These are phyloP conservation scores for Beauveria caledonica DNA, from an alignment of 2,329 filamentous ascomycete species.

Conservation along the genomic window DNA sequence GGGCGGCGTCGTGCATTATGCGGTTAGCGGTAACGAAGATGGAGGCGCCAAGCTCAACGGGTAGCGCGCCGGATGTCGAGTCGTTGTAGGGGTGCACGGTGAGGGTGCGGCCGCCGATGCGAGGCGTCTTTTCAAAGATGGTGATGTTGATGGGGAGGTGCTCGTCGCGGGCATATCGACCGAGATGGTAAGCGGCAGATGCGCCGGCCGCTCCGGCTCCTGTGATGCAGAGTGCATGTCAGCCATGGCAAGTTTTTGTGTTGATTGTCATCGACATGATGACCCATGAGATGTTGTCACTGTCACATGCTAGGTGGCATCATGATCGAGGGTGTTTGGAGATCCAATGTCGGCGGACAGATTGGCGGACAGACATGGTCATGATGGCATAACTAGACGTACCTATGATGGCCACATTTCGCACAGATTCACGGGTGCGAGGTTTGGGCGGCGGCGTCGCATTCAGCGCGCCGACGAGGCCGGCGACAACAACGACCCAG, in stretches of 20 bases:
- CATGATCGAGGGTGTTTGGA: too few species aligned
- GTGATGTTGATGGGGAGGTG: constrained; percentile 66
- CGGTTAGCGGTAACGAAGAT: constrained; percentile 84
- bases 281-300: constrained; percentile 1
- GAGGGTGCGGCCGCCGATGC: constrained; percentile 77
- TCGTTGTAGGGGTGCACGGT: constrained; percentile 73
- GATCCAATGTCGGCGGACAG: neutral
- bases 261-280: neutral
- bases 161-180: constrained; percentile 57
- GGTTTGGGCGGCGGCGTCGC: neutral
- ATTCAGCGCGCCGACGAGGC: constrained; percentile 12
- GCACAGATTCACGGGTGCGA: constrained; percentile 15
- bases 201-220: constrained; percentile 86
- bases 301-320: neutral
- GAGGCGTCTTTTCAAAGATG: constrained; percentile 71
- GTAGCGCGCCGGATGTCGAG: constrained; percentile 40
- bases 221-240: constrained; percentile 25
- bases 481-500: constrained; percentile 11
- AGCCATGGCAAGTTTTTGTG: neutral
- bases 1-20: constrained; percentile 68
- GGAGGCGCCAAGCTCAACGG: constrained; percentile 80
- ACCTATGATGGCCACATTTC: constrained; percentile 31
- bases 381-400: constrained; percentile 12
- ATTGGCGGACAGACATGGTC: too few species aligned
- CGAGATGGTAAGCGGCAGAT: constrained; percentile 76